Conservation (phyloP, 495 filamentous ascomycete species). For the Daldinia bambusicola region DNA sequence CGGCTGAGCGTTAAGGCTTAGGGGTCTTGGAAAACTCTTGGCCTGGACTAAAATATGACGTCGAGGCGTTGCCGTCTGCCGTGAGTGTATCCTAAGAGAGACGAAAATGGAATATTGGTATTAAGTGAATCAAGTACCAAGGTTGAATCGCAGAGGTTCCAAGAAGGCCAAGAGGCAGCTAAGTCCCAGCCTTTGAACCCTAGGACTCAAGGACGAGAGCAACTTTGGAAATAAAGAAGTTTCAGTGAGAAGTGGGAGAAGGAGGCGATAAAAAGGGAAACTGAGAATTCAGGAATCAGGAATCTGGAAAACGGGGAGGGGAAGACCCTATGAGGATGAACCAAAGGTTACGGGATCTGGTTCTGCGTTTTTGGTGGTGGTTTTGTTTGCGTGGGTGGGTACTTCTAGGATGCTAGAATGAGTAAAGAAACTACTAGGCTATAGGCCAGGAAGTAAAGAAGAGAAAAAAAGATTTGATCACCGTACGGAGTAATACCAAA, state of each 20-base stretch:
- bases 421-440: background rate
- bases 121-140: conserved; percentile 14
- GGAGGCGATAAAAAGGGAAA: conserved; percentile 40
- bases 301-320: conserved; percentile 18
- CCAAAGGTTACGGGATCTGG: conserved; percentile 39
- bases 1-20: conserved; percentile 41
- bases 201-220: conserved; percentile 11
- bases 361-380: conserved; percentile 31
- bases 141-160: conserved; percentile 24
- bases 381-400: conserved; percentile 46
- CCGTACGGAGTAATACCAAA: conserved; percentile 11
- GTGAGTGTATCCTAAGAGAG: background rate
- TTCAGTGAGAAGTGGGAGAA: conserved; percentile 31
- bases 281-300: conserved; percentile 8
- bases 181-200: conserved; percentile 22
- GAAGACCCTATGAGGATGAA: conserved; percentile 31
- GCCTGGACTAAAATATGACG: conserved; percentile 42
- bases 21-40: conserved; percentile 44
- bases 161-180: conserved; percentile 9
- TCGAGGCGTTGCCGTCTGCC: conserved; percentile 40
- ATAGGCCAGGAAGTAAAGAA: background rate
- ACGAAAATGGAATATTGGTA: conserved; percentile 25
- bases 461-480: conserved; percentile 41
- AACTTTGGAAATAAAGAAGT: conserved; percentile 12
- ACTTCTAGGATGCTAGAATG: conserved; percentile 31